phyloP scores from a whole-genome alignment of 495 filamentous ascomycete species.

The Hypoxylon trugodes region DNA sequence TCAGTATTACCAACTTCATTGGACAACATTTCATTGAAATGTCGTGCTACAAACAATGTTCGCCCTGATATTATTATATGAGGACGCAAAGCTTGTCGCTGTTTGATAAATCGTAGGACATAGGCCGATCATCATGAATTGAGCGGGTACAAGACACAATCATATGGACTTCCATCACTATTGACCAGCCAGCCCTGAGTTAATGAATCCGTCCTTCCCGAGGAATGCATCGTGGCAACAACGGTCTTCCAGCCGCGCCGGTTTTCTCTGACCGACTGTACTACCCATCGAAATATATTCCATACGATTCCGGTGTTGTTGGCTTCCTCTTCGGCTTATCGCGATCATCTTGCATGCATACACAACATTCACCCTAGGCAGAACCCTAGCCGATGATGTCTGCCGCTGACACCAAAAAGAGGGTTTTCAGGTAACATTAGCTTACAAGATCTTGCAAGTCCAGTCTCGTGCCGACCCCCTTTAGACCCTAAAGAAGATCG shows the following conservation, averaged over 20 bases:
- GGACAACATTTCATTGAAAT: background rate
- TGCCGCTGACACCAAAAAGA: background rate
- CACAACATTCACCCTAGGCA: background rate
- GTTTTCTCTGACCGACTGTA: background rate
- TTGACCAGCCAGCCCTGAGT: no score
- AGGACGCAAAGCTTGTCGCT: background rate
- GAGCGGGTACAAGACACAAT: no score
- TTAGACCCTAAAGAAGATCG: background rate
- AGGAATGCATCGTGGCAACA: background rate
- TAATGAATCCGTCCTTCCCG: background rate
- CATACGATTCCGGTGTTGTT: constrained; percentile 11
- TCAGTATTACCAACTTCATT: background rate
- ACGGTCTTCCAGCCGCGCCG: background rate
- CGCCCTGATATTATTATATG: background rate
- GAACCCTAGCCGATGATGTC: constrained; percentile 5
- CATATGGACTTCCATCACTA: no score
- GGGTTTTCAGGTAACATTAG: constrained; percentile 4
- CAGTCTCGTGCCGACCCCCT: no score
- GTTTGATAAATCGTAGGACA: background rate
- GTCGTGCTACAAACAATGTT: background rate
- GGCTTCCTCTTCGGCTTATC: constrained; percentile 3
- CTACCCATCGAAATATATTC: background rate
- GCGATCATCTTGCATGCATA: background rate
- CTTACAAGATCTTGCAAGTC: constrained; percentile 3
- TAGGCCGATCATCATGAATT: no score